Evolutionary conservation across 2,329 filamentous ascomycete species (phyloP), one percentile per base, ranked within the genome.

Genomic region (Furcasterigmium sp.): DNA sequence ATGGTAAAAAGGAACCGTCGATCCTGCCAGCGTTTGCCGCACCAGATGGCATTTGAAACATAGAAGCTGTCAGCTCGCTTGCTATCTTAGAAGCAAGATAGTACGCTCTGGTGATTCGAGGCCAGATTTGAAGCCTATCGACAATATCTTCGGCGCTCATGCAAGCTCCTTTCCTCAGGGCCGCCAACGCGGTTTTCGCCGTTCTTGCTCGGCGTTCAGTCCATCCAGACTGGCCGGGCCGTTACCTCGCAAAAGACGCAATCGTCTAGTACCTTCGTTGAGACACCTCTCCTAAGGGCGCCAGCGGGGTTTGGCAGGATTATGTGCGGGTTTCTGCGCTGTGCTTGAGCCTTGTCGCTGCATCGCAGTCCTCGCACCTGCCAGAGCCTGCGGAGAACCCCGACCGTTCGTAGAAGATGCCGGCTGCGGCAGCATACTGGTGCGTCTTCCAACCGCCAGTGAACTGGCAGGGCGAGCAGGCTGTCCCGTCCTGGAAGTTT

Each of bases 391-490:
- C 5, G 76, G 74, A 41, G 69, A 77, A 30, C 68, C 64, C 15
- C 73, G 64, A 5, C 76, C 76, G 15, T 63, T 54, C 20, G 58
- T 56, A 17, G 55, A 52, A 34, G 52, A 61, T 4, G 55, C 52
- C 1, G 72, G 66, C 43, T 73, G 65, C 15, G 79, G 77, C 18
- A 83, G 61, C 45, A 82, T 54, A 52, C 78, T 81, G 5, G 61
- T 67, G 23, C 79, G 72, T 46, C 78, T 64, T 44, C 62, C 68
- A 17, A 60, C 54, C 7, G 76, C 73, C 36, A 83, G 54, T 3
- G 80, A 82, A 56, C 76, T 83, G 35, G 72, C 73, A 10, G 80
- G 72, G 23, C 80, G 70, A 56, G 61, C 53, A 52, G 59, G 19
- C 29, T 48, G 52, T 52, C 55, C 43, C 47, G 61, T 57, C 23